A percentile compares a stretch with the other conserved stretches of the same genome.
Conservation (phyloP, 352 stramenopile species). For the Pythium scleroteichum region DNA sequence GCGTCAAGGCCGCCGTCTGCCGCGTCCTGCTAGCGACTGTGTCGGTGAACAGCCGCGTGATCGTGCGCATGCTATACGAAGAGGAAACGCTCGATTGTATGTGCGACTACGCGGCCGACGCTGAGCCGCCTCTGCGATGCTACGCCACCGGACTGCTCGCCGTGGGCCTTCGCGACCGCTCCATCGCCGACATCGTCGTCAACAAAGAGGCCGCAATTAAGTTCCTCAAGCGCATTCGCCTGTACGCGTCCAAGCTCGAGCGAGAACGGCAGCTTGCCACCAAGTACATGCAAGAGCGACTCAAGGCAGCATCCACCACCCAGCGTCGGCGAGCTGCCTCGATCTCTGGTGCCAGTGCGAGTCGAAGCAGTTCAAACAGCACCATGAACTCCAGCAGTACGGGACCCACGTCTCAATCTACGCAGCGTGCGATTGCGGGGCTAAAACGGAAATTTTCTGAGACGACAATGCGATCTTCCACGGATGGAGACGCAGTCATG, state of each 20-base stretch:
- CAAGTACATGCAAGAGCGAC: slow-evolving; percentile 78
- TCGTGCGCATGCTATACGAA: slow-evolving; percentile 76
- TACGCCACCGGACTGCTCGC: slow-evolving; percentile 79
- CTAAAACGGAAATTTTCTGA: slow-evolving; percentile 28
- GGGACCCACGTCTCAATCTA: background rate
- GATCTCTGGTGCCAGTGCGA: slow-evolving; percentile 1
- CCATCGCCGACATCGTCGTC: slow-evolving; percentile 77
- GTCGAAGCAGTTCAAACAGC: background rate
- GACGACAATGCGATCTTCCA: slow-evolving; percentile 2
- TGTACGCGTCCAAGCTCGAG: slow-evolving; percentile 81
- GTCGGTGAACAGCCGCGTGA: slow-evolving; percentile 69
- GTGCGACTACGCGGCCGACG: slow-evolving; percentile 64
- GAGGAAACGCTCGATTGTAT: slow-evolving; percentile 77
- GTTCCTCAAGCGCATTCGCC: slow-evolving; percentile 65
- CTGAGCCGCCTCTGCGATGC: slow-evolving; percentile 57
- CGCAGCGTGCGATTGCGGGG: background rate
- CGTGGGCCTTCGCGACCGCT: slow-evolving; percentile 76
- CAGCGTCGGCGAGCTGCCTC: slow-evolving; percentile 33
- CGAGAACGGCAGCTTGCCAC: slow-evolving; percentile 61
- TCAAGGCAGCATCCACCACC: slow-evolving; percentile 34
- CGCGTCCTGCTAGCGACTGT: slow-evolving; percentile 74
- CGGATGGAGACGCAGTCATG: background rate
- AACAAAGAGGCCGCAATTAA: slow-evolving; percentile 79
- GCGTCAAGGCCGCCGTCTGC: slow-evolving; percentile 70
- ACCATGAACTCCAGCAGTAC: background rate